Base-by-base conservation (phyloP, 129 eudicot genomes). In the Centaurea solstitialis region DNA sequence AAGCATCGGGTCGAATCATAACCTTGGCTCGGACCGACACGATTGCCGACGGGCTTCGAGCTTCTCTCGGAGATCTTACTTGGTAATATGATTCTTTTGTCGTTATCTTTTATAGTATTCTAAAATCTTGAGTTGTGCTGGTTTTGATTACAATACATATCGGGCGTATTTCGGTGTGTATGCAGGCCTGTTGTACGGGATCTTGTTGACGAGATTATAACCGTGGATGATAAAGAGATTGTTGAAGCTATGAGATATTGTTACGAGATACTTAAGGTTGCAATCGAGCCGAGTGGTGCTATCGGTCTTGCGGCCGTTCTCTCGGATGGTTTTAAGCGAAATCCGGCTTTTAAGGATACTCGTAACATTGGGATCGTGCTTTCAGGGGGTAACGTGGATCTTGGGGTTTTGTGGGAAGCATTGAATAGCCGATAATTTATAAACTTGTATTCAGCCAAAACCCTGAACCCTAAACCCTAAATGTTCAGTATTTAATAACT, bases 231-330 rank as follows among this genome's bases (percentile, higher is more conserved):
- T 84, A 86, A 82, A 43, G 95, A 93, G 78, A 96, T 96, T 20
- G 53, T 96, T 28, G 88, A 88, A 81, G 99, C 98, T 41, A 93
- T 91, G 98, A 87, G 87, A 79, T 90, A 85, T 43, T 93, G 95
- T 78, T 96, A 93, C 39, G 93, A 96, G 82, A 81, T 96, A 83
- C 87, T 96, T 74, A 96, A 96, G 88, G 89, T 91, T 28, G 98
- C 93, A 45, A 90, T 93, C 2, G 99, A 96, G 78, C 99, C 98
- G 20, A 96, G 99, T 84, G 99, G 97, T 84, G 99, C 98, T 35
- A 93, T 96, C 15, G 97, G 99, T 20, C 97, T 96, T 74, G 99
- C 99, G 8, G 98, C 88, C 43, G 94, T 91, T 82, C 83, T 93
- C 64, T 96, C 98, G 0, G 86, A 91, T 61, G 77, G 80, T 68